These are phyloP conservation scores for Arthrinium puccinioides DNA, from an alignment of 2,329 filamentous ascomycete genomes.

Conservation along the genomic window DNA sequence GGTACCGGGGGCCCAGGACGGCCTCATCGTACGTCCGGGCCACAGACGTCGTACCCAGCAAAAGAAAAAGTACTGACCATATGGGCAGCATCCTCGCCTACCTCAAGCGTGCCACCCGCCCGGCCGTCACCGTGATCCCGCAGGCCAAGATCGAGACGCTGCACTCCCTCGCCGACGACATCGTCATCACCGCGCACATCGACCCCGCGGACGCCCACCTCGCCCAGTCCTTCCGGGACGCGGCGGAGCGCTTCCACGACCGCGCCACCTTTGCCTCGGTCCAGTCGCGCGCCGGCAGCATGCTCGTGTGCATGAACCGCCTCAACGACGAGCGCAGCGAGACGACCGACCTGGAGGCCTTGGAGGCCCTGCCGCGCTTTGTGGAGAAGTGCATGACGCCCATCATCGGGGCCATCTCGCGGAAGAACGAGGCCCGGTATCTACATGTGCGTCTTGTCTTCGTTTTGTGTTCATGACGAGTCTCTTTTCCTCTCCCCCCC, in stretches of 20 bases:
- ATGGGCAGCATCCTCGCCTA: conserved; percentile 23
- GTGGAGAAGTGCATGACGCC: conserved; percentile 29
- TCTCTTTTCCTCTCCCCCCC: too few relatives aligned
- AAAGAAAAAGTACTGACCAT: not conserved
- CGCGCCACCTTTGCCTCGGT: conserved; percentile 31
- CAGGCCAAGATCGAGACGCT: conserved; percentile 11
- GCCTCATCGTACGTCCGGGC: conserved; percentile 24
- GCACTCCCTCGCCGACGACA: conserved; percentile 30
- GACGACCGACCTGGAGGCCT: conserved; percentile 20
- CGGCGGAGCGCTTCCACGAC: conserved; percentile 30
- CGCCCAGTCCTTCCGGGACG: conserved; percentile 18
- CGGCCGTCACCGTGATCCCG: conserved; percentile 14
- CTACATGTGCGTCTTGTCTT: conserved; percentile 22
- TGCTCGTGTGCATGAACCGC: conserved; percentile 31
- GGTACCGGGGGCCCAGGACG: conserved; percentile 37
- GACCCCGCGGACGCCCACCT: conserved; percentile 20
- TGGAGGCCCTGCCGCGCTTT: conserved; percentile 28
- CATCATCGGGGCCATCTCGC: conserved; percentile 35
- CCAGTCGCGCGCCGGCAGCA: not conserved
- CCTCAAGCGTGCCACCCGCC: conserved; percentile 16
- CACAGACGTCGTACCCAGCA: not conserved
- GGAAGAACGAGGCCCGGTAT: conserved; percentile 35
- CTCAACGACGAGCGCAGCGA: conserved; percentile 23
- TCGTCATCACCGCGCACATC: conserved; percentile 34
- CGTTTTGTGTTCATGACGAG: not conserved